Conservation (phyloP, 2,329 filamentous ascomycete genomes). For the Xylariaceae sp. region DNA sequence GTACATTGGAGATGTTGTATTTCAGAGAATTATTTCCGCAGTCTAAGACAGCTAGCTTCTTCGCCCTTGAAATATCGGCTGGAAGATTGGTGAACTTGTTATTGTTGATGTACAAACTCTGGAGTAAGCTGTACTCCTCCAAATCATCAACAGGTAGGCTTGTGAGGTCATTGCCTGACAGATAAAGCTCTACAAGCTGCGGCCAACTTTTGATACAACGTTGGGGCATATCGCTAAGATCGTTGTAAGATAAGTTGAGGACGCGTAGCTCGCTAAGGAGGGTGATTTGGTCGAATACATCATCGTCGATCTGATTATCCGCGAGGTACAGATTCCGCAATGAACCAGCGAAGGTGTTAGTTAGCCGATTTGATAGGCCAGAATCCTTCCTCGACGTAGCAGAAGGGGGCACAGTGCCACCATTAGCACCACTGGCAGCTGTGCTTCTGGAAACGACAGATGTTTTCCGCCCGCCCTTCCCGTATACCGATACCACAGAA, state of each 20-base stretch:
- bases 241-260: slow-evolving; percentile 92
- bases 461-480: slow-evolving; percentile 76
- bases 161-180: slow-evolving; percentile 92
- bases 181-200: slow-evolving; percentile 83
- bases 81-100: slow-evolving; percentile 98
- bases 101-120: slow-evolving; percentile 90
- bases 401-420: slow-evolving; percentile 49
- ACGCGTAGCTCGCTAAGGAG: slow-evolving; percentile 78
- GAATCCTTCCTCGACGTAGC: slow-evolving; percentile 76
- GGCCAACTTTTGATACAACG: slow-evolving; percentile 86
- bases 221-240: slow-evolving; percentile 86
- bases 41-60: slow-evolving; percentile 86
- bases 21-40: slow-evolving; percentile 93
- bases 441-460: slow-evolving; percentile 70
- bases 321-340: slow-evolving; percentile 82
- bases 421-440: slow-evolving; percentile 39
- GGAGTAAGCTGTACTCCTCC: slow-evolving; percentile 81
- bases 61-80: slow-evolving; percentile 89
- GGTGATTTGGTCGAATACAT: slow-evolving; percentile 88
- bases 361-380: slow-evolving; percentile 71
- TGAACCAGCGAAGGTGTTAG: slow-evolving; percentile 83
- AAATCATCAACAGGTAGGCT: slow-evolving; percentile 90
- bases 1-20: slow-evolving; percentile 98
- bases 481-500: slow-evolving; percentile 77
- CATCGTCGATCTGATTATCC: slow-evolving; percentile 90